Base-by-base conservation (phyloP, 23 red algal genomes). In the Gracilaria gracilis region DNA sequence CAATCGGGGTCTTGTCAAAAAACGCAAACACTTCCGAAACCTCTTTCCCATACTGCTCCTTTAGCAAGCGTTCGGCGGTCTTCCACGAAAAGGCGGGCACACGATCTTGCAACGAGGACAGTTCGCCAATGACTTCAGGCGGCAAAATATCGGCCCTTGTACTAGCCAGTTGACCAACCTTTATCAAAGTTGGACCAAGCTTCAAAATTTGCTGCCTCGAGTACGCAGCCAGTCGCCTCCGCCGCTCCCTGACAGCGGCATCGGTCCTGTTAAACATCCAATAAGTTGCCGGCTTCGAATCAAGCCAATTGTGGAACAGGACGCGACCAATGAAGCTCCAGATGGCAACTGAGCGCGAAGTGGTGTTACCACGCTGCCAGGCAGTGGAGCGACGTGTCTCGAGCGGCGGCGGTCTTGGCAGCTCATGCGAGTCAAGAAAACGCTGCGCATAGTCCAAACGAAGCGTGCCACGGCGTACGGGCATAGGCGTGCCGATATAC, bases 1-100 rank as follows among this genome's bases (percentile, higher is more conserved):
- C 96, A 24, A 98, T 79, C 0, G 96, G 96, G 21, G 83, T 85
- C 55, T 93, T 91, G 16, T 93, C 92, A 75, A 98, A 93, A 50
- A 42, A 93, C 36, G 84, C 82, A 72, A 95, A 95, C 42, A 98
- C 84, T 23, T 92, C 48, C 21, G 59, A 27, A 31, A 83, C 31
- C 32, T 71, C 44, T 17, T 73, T 39, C 11, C 91, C 87, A 16
- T 95, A 91, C 87, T 98, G 85, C 23, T 81, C 82, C 50, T 75
- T 53, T n/a, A 98, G 59, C 39, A 95, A 78, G 1, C 72, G 37
- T 24, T 83, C 72, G 19, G 96, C 96, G 4, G 71, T 82, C 15
- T 74, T 44, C 67, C 81, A 92, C 11, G 53, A 34, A 75, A 98
- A 98, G 0, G 92, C 88, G 9, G 96, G 96, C 13, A 98, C 96